Base-by-base conservation (phyloP, 1,284 basidiomycete genomes). In the Salmacisia buchloeana region DNA sequence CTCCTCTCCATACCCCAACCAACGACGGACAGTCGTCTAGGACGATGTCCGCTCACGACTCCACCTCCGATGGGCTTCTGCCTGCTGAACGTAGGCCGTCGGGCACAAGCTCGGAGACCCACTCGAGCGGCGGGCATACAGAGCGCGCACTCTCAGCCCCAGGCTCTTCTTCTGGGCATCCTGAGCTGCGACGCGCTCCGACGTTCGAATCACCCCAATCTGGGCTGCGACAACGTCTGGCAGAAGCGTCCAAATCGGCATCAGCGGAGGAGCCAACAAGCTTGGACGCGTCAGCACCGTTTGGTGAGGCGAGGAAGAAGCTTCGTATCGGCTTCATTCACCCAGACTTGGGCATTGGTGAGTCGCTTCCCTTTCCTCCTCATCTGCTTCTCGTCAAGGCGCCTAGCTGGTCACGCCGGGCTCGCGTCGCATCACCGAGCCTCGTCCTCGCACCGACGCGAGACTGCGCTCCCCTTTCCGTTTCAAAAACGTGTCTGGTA, bases 261-360 rank as follows among this genome's bases (percentile, higher is more conserved):
- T 18, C 10, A 15, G 18, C 10, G 41, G 41, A 7, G 18, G 18
- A 18, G 29, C 18, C 6, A 15, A 33, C 13, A 12, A 54, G 3
- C 25, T 6, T 13, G n/a, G 1, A 13, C 46, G 29, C 27, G 46
- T 52, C n/a, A 27, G 25, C 25, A 10, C 49, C 49, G 2, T 54
- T 54, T 18, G 49, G 49, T 3, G 49, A 54, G 21, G 49, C 58
- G 5, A 45, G 29, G 39, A 45, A 45, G n/a, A 59, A 59, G 58
- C 66, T 76, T 9, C 68, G 84, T 15, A 84, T 97, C 67, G 92
- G 89, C 2, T 94, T 97, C 81, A 84, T 97, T 62, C 94, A 97
- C 79, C 94, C 94, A 27, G 94, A 97, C 82, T 84, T 97, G 3
- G 94, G 94, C 59, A 94, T 97, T 61, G 94, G 94, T 90, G 69